Base-by-base conservation (phyloP, 306 rosid species). In the Sicyos edulis region DNA sequence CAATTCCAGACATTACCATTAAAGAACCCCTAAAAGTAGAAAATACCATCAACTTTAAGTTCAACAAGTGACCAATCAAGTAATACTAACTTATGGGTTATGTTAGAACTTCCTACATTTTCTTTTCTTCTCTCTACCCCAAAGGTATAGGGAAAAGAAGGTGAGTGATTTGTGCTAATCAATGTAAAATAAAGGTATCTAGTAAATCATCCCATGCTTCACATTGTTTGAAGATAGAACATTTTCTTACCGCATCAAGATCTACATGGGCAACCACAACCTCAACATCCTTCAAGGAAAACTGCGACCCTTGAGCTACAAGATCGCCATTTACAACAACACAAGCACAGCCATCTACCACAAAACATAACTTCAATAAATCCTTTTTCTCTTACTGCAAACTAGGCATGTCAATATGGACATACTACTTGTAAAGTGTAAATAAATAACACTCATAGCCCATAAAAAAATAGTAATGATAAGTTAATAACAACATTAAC, bases 281-380 rank as follows among this genome's bases (percentile, higher is more conserved):
- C 84, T 93, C 99, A 22, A 89, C 83, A 69, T 93, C 99, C 66
- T 85, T 93, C 83, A 93, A 80, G 54, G 99, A 93, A 89, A 93
- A 93, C 58, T 93, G 99, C 42, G 99, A 91, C 51, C 96, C 97
- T 80, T 93, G 96, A 75, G 97, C 95, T 74, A 93, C 86, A 51
- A 93, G 78, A 66, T 93, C 97, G 54, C 96, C 99, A 75, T 93
- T 93, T 51, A 93, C 89, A 81, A 89, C 95, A 40, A 91, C 86
- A 73, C 85, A 77, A 75, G 96, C 85, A 81, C 99, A 91, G 14
- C 99, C 97, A 88, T 93, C 99, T 93, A 83, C 71, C 29, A 73
- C 42, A 81, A 55, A 75, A 71, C 29, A 26, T 40, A 37, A 70
- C 59, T 51, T 70, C 47, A 26, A 53, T 70, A 53, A 63, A 26